Conservation (phyloP, 140 eudicot species). For the Cichorium intybus region DNA sequence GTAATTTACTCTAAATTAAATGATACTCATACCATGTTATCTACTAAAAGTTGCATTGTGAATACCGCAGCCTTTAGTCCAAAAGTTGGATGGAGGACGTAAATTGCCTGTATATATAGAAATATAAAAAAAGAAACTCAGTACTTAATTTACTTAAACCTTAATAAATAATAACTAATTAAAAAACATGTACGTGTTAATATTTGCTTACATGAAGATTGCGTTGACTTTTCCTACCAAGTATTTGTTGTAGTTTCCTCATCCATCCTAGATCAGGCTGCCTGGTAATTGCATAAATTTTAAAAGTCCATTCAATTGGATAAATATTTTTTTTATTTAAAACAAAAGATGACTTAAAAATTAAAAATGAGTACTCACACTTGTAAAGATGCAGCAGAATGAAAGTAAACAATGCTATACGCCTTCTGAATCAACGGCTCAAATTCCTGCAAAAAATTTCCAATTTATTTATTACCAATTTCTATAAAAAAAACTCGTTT, state of each 20-base stretch:
- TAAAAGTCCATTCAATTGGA: neutral
- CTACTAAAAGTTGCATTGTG: constrained; percentile 78
- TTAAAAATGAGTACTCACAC: constrained; percentile 49
- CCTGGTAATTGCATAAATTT: constrained; percentile 41
- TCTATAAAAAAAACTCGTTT: neutral
- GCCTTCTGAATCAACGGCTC: constrained; percentile 97
- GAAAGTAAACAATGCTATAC: constrained; percentile 82
- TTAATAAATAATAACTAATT: neutral
- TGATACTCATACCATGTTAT: constrained; percentile 56
- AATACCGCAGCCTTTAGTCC: constrained; percentile 86
- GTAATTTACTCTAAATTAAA: too few species aligned
- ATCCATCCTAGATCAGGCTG: constrained; percentile 99
- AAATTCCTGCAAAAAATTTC: constrained; percentile 76
- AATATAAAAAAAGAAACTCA: neutral
- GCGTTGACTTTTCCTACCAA: constrained; percentile 93
- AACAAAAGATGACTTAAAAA: neutral
- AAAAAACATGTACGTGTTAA: neutral
- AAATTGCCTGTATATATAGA: constrained; percentile 61
- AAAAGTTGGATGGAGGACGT: constrained; percentile 90
- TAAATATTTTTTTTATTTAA: neutral
- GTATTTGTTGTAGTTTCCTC: constrained; percentile 92
- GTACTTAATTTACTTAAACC: neutral
- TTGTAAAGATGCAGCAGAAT: constrained; percentile 96
- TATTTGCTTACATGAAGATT: constrained; percentile 77
- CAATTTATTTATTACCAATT: too few species aligned